Base-by-base conservation (phyloP, 164 flowering plant species). In the Kingdonia uniflora region DNA sequence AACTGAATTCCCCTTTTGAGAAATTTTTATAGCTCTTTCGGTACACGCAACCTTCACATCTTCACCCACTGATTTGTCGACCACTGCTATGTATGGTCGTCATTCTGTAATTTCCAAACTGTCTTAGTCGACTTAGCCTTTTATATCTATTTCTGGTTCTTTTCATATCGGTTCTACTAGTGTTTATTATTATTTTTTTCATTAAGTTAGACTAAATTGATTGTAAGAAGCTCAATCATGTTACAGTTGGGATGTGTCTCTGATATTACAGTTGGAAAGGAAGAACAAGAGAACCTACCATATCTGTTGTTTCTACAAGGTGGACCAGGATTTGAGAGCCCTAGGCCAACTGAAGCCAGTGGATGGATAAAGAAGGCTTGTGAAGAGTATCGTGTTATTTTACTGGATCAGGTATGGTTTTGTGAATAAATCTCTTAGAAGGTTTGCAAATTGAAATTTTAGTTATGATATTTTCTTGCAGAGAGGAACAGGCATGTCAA, bases 401-500 rank as follows among this genome's bases (percentile, higher is more conserved):
- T 92, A 67, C 58, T 92, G 76, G 99, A 92, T 64, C 99, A 92
- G 94, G 99, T 72, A 78, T 55, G 77, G 19, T 56, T 55, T 59
- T 14, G 49, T 58, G 11, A 24, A 49, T 13, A 49, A 29, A 20
- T 43, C 14, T 47, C 1, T 29, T 51, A 14, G 22, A 16, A 13
- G 35, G 24, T 2, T 14, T 1, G 25, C 24, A 29, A 13, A 35
- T 15, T 42, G 24, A 14, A 8, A 45, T 41, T 15, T 17, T 12
- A 1, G 13, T 44, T n/a, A 19, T 44, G n/a, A 20, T 17, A 15
- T 42, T 47, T 39, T 56, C 20, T 63, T 65, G 69, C 92, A 88
- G 96, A 72, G 99, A 63, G 99, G 99, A 68, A 92, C 99, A 46
- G 99, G 99, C 54, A 70, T 84, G 68, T 92, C 99, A 19, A 85